Base-by-base conservation (phyloP, 495 filamentous ascomycete genomes). In the Patellaria atrata region DNA sequence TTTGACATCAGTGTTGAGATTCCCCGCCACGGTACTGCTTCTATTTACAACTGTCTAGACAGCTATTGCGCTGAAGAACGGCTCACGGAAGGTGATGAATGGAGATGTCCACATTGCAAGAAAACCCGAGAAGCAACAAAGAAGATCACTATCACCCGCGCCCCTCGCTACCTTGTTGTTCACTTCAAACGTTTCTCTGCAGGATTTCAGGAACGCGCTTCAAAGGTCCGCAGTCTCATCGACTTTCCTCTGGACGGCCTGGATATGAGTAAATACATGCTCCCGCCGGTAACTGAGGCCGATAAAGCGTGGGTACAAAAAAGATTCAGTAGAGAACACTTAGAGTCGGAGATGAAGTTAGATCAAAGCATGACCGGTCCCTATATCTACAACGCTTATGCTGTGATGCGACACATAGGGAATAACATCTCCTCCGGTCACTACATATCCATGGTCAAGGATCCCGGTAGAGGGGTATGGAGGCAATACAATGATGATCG, bases 151-250 rank as follows among this genome's bases (percentile, higher is more conserved):
- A 71, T 83, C 41, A 81, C 77, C 12, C 69, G 78, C 5, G 72
- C 76, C 1, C 78, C 78, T 0, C 67, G 77, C 31, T 70, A 75
- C 44, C 58, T 83, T 3, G 75, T 82, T n/a, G 59, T 83, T 4
- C 77, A 82, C 43, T 73, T 83, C 50, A 83, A 82, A 52, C 73
- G 78, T 19, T 82, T 82, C 50, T 67, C 67, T 2, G 65, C 70
- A 5, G 64, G 60, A 6, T 68, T 69, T 50, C 61, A 60, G 11
- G 59, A 77, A 35, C 58, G 56, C 21, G 63, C 71, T 17, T 66
- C 61, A 16, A 83, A 83, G 53, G 69, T 81, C 41, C 69, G 70
- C 47, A 78, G 70, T 0, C 69, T 72, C 4, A 68, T 83, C 33
- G 59, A 78, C 5, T 82, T 81, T 41, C 78, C 78, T 0, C 52